Conservation (phyloP, 2,329 filamentous ascomycete species). For the Thielaviopsis populi region DNA sequence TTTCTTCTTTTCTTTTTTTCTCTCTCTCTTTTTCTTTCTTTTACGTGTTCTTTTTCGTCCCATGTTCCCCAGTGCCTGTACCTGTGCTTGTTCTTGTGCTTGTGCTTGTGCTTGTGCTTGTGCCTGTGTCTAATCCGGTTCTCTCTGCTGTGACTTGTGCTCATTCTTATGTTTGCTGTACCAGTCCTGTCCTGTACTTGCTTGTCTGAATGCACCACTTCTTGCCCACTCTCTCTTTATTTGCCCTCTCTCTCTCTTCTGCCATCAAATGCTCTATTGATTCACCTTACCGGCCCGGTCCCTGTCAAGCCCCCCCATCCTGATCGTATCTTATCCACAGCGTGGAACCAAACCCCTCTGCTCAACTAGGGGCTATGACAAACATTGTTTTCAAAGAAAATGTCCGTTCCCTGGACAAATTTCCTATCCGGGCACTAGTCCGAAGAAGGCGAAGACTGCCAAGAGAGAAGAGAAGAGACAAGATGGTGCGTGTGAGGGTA, state of each 20-base stretch:
- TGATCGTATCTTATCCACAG: not conserved
- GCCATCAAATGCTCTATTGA: not conserved
- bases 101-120: not conserved
- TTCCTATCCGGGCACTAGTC: constrained; percentile 2
- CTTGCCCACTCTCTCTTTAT: not conserved
- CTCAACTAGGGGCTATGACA: not conserved
- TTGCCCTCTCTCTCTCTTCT: not conserved
- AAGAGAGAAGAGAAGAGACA: not conserved
- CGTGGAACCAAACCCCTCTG: not conserved
- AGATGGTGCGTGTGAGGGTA: not conserved
- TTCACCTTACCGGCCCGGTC: constrained; percentile 3
- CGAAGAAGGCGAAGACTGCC: not conserved
- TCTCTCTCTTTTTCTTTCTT: not conserved
- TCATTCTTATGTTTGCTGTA: too few relatives aligned
- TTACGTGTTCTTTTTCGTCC: not conserved
- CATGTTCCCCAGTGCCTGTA: too few relatives aligned
- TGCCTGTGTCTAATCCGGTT: too few relatives aligned
- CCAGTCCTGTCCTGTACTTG: too few relatives aligned
- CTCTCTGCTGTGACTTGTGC: not conserved
- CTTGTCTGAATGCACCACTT: too few relatives aligned
- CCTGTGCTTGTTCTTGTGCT: not conserved
- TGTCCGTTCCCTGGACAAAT: constrained; percentile 5
- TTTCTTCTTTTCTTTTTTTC: not conserved
- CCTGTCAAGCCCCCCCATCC: not conserved
- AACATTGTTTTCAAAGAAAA: constrained; percentile 7